Evolutionary conservation across 2,329 filamentous ascomycete genomes (phyloP), one percentile per base, ranked within the genome.

Genomic region (Tolypocladium tundrense): DNA sequence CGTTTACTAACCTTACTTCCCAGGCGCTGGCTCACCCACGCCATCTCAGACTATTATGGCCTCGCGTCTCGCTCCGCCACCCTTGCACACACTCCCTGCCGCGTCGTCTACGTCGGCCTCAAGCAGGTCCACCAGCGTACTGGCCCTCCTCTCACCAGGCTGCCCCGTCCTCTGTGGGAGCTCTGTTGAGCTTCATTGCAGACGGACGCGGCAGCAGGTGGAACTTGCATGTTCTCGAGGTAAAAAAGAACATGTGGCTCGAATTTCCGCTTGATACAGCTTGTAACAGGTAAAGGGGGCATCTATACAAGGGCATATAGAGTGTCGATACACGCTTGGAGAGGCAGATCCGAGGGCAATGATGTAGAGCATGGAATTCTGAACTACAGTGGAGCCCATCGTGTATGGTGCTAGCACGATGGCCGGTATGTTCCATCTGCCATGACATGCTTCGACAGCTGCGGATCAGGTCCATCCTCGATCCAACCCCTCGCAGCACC

Each of bases 31-130:
- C 83, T 97, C 57, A 90, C 95, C 1, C 92, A 97, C 72, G 88
- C 90, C 59, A 92, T 97, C 62, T 93, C 90, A 11, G 84, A 88
- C 45, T 97, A 97, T 72, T 97, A 97, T 69, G 92, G 91, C 51
- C 80, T 97, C 58, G 83, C 86, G 60, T 96, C 92, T 24, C 91
- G 86, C 76, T 92, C 89, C 5, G 83, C 93, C 60, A 88, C 88
- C 0, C 80, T 87, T 1, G 86, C 85, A 39, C 79, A 85, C 62
- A 87, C 90, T 3, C 82, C 85, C 16, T 82, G 87, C 56, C 83
- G 90, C 55, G 88, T 94, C 61, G 91, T 94, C 9, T 96, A 95
- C 66, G 86, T 97, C 27, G 89, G 88, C 4, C 76, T 93, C 60
- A 84, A 82, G 67, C 79, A 82, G 62, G 62, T 71, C 40, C 70